Conservation (phyloP, 1,139 yeast genomes). For the Candida mesenterica region DNA sequence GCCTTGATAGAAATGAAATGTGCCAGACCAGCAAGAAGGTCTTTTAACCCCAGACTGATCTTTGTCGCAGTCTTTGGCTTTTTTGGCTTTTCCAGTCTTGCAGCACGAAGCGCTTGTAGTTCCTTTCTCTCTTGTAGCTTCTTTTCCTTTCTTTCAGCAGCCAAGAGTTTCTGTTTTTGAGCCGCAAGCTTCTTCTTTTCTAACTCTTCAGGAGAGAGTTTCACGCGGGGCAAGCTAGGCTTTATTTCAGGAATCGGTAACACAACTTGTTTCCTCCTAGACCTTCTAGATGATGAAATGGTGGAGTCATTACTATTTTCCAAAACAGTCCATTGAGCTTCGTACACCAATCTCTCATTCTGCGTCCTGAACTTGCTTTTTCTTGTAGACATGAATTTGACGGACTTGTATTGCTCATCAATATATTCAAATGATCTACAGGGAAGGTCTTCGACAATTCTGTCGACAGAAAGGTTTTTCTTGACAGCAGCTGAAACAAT, state of each 20-base stretch:
- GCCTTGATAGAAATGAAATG: slow-evolving; percentile 28
- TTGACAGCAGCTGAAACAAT: slow-evolving; percentile 1
- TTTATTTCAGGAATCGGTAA: not conserved
- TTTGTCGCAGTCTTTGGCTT: no score
- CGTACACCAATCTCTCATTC: slow-evolving; percentile 35
- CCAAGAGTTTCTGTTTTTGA: slow-evolving; percentile 2
- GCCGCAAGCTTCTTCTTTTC: slow-evolving; percentile 3
- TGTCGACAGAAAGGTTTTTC: slow-evolving; percentile 5
- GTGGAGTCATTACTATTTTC: slow-evolving; percentile 2
- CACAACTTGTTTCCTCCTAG: not conserved
- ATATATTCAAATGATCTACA: slow-evolving; percentile 19
- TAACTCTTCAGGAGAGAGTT: not conserved
- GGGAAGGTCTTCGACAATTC: slow-evolving; percentile 10
- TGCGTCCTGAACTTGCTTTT: slow-evolving; percentile 26
- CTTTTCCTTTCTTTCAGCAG: not conserved
- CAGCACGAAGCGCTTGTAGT: no score
- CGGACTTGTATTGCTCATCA: slow-evolving; percentile 19
- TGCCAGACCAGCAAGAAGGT: slow-evolving; percentile 15
- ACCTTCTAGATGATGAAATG: not conserved
- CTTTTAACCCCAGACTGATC: not conserved
- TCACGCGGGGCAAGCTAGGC: not conserved
- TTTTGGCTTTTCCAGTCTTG: no score
- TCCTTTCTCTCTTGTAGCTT: not conserved
- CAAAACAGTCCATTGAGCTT: slow-evolving; percentile 36
- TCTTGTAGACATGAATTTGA: slow-evolving; percentile 24